phyloP scores from a whole-genome alignment of 2,329 filamentous ascomycete species.

The Sporothrix dimorphospora region DNA sequence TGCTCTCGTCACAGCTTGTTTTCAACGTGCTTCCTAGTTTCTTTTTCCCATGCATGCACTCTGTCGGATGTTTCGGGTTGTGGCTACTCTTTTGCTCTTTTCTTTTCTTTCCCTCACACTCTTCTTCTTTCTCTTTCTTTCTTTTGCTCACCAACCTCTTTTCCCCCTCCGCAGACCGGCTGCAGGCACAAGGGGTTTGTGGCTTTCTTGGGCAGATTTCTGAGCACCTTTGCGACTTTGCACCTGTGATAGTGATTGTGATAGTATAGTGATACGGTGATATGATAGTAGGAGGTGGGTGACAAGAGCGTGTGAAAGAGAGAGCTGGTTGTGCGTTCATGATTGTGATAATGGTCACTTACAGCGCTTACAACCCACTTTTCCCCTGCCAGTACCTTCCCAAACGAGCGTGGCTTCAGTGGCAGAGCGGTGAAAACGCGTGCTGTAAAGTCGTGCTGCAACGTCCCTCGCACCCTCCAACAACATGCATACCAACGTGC shows the following conservation, averaged over 20 bases:
- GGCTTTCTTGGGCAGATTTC: not conserved
- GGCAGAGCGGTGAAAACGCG: too few species aligned
- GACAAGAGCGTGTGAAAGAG: too few species aligned
- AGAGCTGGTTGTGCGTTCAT: not conserved
- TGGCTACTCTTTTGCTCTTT: not conserved
- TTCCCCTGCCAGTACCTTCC: too few species aligned
- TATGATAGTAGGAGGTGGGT: not conserved
- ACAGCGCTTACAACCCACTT: not conserved
- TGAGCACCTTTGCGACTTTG: not conserved
- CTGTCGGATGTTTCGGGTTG: not conserved
- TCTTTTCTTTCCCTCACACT: not conserved
- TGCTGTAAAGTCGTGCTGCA: too few species aligned
- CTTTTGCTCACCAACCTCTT: too few species aligned
- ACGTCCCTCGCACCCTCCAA: too few species aligned
- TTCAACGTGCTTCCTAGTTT: not conserved
- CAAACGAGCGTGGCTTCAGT: too few species aligned
- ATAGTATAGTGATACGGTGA: conserved; percentile 16
- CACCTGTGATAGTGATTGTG: not conserved
- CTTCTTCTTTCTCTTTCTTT: not conserved
- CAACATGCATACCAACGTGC: too few species aligned
- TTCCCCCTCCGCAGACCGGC: not conserved
- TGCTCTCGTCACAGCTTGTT: not conserved
- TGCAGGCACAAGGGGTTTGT: conserved; percentile 6
- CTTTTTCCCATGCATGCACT: not conserved
- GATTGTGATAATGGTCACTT: conserved; percentile 15